Evolutionary conservation across 2,329 filamentous ascomycete species (phyloP).

Genomic region (Colletotrichum sp.): DNA sequence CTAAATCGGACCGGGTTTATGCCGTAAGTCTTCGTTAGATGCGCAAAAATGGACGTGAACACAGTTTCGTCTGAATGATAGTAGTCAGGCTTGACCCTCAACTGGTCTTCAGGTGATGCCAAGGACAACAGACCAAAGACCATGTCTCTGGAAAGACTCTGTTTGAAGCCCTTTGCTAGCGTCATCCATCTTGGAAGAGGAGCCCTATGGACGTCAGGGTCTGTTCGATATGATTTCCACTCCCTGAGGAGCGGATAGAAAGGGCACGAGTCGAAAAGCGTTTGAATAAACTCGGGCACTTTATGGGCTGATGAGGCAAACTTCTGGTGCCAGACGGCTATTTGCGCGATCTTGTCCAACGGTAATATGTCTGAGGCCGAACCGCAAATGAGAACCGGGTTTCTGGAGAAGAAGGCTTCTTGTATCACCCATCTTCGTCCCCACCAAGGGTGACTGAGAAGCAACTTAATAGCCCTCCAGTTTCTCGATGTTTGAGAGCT

Average conservation of each 20-base stretch:
- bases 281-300: neutral
- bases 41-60: neutral
- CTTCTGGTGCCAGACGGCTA: neutral
- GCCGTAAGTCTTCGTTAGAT: neutral
- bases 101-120: neutral
- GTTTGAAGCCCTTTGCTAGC: neutral
- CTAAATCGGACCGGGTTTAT: neutral
- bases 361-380: neutral
- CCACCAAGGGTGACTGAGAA: neutral
- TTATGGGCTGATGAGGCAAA: neutral
- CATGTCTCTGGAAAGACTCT: neutral
- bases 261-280: neutral
- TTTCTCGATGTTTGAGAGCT: neutral
- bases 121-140: neutral
- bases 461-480: neutral
- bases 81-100: neutral
- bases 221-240: neutral
- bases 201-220: neutral
- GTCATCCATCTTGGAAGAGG: neutral
- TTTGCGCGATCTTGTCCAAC: neutral
- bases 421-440: neutral
- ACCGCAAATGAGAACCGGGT: neutral
- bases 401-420: neutral
- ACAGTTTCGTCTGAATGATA: neutral
- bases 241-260: neutral